Evolutionary conservation across 495 filamentous ascomycete genomes (phyloP), one percentile per base, ranked within the genome.

Genomic region (Cercophora samala): DNA sequence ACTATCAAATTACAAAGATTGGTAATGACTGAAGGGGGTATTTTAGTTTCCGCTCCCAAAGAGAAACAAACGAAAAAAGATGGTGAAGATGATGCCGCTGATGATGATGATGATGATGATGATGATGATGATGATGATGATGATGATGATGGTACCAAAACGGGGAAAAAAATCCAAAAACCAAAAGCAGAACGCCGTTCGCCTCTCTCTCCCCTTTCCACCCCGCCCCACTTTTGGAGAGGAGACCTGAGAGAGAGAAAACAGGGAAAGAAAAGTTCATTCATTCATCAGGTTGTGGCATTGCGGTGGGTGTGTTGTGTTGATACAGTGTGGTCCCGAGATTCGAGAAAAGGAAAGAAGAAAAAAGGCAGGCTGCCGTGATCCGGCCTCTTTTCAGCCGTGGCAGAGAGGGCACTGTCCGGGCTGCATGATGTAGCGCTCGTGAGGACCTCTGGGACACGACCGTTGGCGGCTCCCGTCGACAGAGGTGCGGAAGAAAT

Each of bases 401-500:
- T 87, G 86, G 62, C 89, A 91, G 26, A 90, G 78, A 22, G 82
- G 82, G 76, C 89, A 92, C 74, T 86, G 83, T 22, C 88, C 89
- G 26, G 88, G 83, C 21, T 87, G 81, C 52, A 91, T 80, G 69
- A 93, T 91, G 68, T 88, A 91, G 69, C 88, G 82, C 72, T 93
- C 89, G 74, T 93, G 90, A n/a, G 90, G 89, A 19, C 88, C 83
- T 62, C 84, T 81, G n/a, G 82, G 68, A 71, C 89, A 92, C 62
- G 83, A 82, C 29, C 79, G 79, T 56, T 86, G 84, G 72, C 84
- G 83, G 70, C 79, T 83, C 42, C 88, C 88, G 67, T 93, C 90
- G 60, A 88, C 72, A 6, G 82, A 82, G 13, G 87, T 90, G 65
- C 85, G 80, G 72, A 90, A 85, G 75, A 91, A 90, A 77, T 93